A percentile compares a stretch with the other conserved stretches of the same genome.
Evolutionary conservation across 1,284 basidiomycete species (phyloP).

Genomic region (Chondrostereum purpureum): DNA sequence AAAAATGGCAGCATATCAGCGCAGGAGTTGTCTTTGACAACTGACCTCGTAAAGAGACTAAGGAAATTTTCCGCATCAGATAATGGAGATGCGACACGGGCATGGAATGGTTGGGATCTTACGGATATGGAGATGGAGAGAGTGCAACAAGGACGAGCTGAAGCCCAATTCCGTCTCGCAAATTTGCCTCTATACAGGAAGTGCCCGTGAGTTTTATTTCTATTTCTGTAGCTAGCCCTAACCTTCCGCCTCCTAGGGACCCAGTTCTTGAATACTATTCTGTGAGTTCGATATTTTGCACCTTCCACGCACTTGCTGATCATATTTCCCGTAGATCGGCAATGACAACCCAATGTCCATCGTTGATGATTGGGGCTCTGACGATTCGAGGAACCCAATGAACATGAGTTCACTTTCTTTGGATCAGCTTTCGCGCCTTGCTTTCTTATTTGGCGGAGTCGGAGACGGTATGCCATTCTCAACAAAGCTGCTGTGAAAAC

Average conservation of each 20-base stretch:
- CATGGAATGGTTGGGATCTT: no score
- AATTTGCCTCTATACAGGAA: background rate
- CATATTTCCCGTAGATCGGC: background rate
- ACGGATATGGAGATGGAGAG: no score
- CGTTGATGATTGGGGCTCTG: conserved; percentile 1
- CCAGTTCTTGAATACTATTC: background rate
- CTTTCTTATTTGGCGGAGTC: conserved; percentile 1
- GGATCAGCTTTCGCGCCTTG: background rate
- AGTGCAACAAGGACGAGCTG: no score
- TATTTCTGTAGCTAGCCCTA: background rate
- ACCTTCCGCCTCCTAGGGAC: background rate
- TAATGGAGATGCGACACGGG: no score
- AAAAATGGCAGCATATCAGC: no score
- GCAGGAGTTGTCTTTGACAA: no score
- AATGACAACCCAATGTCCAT: background rate
- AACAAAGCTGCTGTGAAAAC: background rate
- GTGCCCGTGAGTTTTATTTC: background rate
- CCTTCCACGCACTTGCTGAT: background rate
- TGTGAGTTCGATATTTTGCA: no score
- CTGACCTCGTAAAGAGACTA: no score
- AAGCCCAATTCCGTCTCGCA: background rate
- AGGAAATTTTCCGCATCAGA: no score
- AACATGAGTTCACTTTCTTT: background rate
- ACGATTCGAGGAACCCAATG: no score
- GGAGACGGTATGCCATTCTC: background rate